A percentile compares a stretch with the other conserved stretches of the same genome.
Conservation (phyloP, 352 stramenopile genomes). For the Phytophthora vignae region DNA sequence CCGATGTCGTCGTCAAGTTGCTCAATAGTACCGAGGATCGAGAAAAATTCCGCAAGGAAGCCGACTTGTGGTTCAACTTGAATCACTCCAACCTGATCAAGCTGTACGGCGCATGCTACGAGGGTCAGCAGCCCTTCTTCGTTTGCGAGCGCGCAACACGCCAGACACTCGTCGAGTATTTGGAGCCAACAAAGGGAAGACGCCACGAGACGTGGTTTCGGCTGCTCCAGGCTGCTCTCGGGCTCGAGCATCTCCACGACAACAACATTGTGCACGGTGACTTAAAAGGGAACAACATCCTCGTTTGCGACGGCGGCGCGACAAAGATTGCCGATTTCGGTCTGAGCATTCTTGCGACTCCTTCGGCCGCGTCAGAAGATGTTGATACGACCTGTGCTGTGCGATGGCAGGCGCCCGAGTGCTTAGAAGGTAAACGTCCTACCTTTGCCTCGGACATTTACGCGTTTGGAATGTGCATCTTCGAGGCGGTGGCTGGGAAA, state of each 20-base stretch:
- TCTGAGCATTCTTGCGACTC: conserved; percentile 3
- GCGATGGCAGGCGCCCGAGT: conserved; percentile 6
- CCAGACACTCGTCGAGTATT: background rate
- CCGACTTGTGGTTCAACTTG: conserved; percentile 1
- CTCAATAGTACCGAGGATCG: background rate
- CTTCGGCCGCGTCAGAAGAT: background rate
- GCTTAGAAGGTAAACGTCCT: background rate
- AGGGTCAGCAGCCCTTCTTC: background rate
- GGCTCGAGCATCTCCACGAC: conserved; percentile 7
- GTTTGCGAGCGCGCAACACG: conserved; percentile 7
- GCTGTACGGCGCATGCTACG: conserved; percentile 3
- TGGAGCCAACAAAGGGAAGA: background rate
- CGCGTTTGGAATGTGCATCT: conserved; percentile 10
- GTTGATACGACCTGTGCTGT: background rate
- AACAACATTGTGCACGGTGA: conserved; percentile 5
- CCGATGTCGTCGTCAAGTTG: background rate
- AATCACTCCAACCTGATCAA: conserved; percentile 7
- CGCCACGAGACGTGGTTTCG: background rate
- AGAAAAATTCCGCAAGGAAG: background rate
- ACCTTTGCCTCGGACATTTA: conserved; percentile 13
- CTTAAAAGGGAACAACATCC: conserved; percentile 13
- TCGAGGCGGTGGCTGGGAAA: background rate
- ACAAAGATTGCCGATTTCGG: conserved; percentile 13
- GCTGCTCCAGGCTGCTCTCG: background rate
- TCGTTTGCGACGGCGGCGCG: background rate